Percentiles rank a stretch among this genome's conserved stretches.
These are phyloP conservation scores for Globisporangium nodosum DNA, from an alignment of 352 stramenopile species.

Conservation along the genomic window DNA sequence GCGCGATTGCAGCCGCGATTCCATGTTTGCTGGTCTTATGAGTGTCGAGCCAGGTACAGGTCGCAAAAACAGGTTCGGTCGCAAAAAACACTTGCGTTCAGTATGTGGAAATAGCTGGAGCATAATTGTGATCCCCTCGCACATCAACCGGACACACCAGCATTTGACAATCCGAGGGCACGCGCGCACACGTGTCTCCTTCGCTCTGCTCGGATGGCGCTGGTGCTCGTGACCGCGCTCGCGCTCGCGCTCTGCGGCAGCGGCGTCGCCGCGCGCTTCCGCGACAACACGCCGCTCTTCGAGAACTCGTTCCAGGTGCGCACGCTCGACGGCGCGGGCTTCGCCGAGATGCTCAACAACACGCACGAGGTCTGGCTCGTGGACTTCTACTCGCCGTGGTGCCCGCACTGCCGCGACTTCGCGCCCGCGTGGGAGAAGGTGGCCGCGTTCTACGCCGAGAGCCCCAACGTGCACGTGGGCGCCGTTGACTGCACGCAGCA, in stretches of 20 bases:
- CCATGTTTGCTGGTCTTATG: too few relatives aligned
- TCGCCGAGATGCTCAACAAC: slow-evolving; percentile 39
- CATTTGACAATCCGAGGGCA: too few relatives aligned
- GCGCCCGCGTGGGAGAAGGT: slow-evolving; percentile 70
- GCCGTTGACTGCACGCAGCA: slow-evolving; percentile 74
- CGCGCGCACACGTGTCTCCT: too few relatives aligned
- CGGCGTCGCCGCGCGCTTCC: slow-evolving; percentile 16
- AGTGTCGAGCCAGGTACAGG: neutral
- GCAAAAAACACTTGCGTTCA: too few relatives aligned
- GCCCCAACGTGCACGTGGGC: slow-evolving; percentile 49
- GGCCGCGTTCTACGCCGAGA: slow-evolving; percentile 57
- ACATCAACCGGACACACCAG: neutral
- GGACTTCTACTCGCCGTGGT: slow-evolving; percentile 86
- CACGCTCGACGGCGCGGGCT: slow-evolving; percentile 29
- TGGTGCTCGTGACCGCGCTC: neutral
- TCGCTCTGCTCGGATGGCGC: neutral
- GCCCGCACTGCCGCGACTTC: slow-evolving; percentile 74
- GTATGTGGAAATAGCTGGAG: too few relatives aligned
- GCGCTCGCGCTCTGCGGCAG: neutral
- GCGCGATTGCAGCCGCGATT: neutral
- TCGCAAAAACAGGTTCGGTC: too few relatives aligned
- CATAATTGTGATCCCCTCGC: too few relatives aligned
- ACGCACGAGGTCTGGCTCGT: slow-evolving; percentile 66
- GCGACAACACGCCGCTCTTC: slow-evolving; percentile 59
- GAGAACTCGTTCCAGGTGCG: slow-evolving; percentile 61